Base-by-base conservation (phyloP, 164 flowering plant species). In the Vitis cinerea region DNA sequence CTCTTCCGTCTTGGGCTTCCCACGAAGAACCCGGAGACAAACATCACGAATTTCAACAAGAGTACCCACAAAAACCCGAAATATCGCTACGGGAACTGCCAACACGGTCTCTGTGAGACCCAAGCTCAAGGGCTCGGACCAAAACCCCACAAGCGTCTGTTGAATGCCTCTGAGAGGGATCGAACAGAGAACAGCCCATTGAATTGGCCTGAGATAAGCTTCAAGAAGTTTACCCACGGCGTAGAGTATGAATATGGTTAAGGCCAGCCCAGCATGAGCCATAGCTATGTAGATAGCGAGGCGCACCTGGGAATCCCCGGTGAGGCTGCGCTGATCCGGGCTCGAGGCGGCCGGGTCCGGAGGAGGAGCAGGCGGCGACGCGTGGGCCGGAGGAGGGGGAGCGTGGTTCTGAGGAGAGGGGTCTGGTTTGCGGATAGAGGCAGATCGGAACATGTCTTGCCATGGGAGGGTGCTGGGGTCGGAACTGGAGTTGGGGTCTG, bases 371-470 rank as follows among this genome's bases (percentile, higher is more conserved):
- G 76, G 70, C 3, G 77, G 59, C 16, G 74, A 69, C 56, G 67
- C 48, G 70, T 15, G 67, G 67, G 61, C 50, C 12, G 61, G 61
- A 12, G 70, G 79, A 9, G 77, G 65, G 0, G 85, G 74, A 44
- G 76, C 27, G 47, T 44, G 74, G 61, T 52, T 16, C 14, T 54
- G 78, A 9, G 74, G 77, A 51, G 71, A 51, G 60, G 78, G 63
- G 62, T 72, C 73, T 16, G 98, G 93, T 70, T 82, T 83, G 7
- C 96, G 76, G 19, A 76, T 23, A 9, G 98, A 91, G 49, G 89
- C 97, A 11, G 97, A 86, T 79, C 94, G 86, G 80, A 94, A 94
- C 98, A 94, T 92, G 76, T 94, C 98, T 63, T 86, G 85, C 97
- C 98, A 94, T 0, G 97, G 84, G 13, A 80, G 83, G 7, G 80